Evolutionary conservation across 1,284 basidiomycete genomes (phyloP), one percentile per base, ranked within the genome.

Genomic region (Pyrrhoderma noxium): DNA sequence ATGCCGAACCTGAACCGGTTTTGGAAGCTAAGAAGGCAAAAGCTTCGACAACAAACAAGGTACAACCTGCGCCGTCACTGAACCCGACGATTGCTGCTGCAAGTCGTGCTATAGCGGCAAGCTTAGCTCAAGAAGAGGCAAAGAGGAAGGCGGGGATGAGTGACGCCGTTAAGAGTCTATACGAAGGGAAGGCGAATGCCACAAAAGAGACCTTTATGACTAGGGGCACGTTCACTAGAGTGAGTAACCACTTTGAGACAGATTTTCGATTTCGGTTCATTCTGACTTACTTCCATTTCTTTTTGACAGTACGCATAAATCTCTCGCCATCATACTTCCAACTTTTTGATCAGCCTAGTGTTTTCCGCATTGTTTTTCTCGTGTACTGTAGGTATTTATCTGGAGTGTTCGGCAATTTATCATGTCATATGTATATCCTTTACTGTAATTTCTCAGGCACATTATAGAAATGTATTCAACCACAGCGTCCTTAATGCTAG

Each of bases 181-280:
- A 89, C 62, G 70, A 67, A 31, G 63, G 68, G 19, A 75, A 73
- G 53, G 71, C 76, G 49, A 72, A 72, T 9, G 72, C 72, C 54
- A 72, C 67, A 62, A 85, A 87, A 61, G 84, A 89, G 67, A 88
- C 86, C 7, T 89, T 89, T 59, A 86, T 85, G 76, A 89, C 87
- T 0, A 83, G 82, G 77, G 27, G 27, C 5, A 90, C 87, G 3
- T 90, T 89, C 59, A 89, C 83, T 18, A 75, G 87, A 66, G 86
- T 88, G 62, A 61, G 85, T 76, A 2, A 1, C 42, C 45, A 18
- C 38, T 7, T 18, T 40, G 38, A 31, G 47, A 52, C 11, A 19
- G 8, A 18, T 19, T 18, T 25, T 16, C 5, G 18, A 21, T 8
- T 3, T 21, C 9, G 21, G 31, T 31, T 44, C 19, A 21, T 43